These are phyloP conservation scores for Bipolaris oryzae DNA, from an alignment of 2,329 filamentous ascomycete genomes.

Conservation along the genomic window DNA sequence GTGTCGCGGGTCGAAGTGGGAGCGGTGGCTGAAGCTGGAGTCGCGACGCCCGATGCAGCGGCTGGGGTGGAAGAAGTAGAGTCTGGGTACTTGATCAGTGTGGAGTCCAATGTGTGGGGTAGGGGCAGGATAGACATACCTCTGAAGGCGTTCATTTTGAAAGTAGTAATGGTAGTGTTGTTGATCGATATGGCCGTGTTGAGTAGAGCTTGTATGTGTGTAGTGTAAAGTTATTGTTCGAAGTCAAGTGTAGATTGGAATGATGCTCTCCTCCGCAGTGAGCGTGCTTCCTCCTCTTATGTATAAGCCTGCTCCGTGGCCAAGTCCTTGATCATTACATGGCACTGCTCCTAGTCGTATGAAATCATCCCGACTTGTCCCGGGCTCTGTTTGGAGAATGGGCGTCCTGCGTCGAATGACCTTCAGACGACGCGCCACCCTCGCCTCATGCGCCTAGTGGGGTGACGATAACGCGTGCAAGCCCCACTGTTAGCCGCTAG, in stretches of 20 bases:
- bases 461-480: conserved; percentile 30
- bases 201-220: background rate
- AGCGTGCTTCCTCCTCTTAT: conserved; percentile 16
- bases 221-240: background rate
- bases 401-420: conserved; percentile 33
- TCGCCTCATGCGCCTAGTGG: conserved; percentile 28
- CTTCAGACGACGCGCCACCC: conserved; percentile 28
- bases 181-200: background rate
- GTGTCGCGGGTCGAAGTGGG: conserved; percentile 28
- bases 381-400: no score
- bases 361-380: conserved; percentile 22
- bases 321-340: conserved; percentile 9
- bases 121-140: conserved; percentile 8
- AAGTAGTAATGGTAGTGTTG: background rate
- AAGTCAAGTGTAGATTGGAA: background rate
- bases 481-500: conserved; percentile 34
- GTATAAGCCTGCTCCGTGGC: conserved; percentile 13
- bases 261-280: background rate
- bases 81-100: conserved; percentile 20
- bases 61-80: conserved; percentile 34
- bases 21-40: conserved; percentile 22
- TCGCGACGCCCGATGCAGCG: conserved; percentile 28
- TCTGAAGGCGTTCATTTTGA: conserved; percentile 31
- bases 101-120: background rate
- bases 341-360: conserved; percentile 10